phyloP scores from a whole-genome alignment of 2,329 filamentous ascomycete species.

The Neopestalotiopsis sp. region DNA sequence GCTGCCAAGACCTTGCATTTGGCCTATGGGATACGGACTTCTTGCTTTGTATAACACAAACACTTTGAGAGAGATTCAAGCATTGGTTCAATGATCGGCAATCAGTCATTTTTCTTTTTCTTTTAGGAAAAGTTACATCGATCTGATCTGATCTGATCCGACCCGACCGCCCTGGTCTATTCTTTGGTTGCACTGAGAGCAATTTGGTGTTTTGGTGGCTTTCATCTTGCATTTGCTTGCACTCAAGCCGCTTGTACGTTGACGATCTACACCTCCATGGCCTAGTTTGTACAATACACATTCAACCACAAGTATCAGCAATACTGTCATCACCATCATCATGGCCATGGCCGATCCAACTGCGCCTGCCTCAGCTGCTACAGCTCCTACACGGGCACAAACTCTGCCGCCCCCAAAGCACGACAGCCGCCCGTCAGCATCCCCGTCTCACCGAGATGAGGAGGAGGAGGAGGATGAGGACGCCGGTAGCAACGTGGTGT shows the following conservation, averaged over 20 bases:
- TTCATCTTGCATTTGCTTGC: background rate
- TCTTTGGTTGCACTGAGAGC: background rate
- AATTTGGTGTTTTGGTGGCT: background rate
- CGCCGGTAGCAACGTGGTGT: conserved; percentile 5
- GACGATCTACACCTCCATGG: background rate
- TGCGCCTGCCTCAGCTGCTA: background rate
- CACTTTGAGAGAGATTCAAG: background rate
- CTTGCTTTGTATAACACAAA: background rate
- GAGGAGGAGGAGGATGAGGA: background rate
- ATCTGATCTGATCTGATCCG: background rate
- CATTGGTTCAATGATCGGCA: too few species aligned
- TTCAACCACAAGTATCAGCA: background rate
- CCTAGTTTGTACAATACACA: background rate
- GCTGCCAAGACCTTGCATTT: background rate
- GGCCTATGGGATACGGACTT: background rate
- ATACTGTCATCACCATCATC: background rate
- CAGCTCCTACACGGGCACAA: background rate
- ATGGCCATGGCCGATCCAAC: background rate
- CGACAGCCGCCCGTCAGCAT: conserved; percentile 1
- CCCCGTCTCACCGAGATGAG: background rate
- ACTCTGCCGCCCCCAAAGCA: conserved; percentile 2
- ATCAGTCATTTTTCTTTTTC: too few species aligned
- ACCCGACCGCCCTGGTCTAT: background rate
- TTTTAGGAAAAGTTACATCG: background rate
- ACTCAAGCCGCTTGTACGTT: background rate